Evolutionary conservation across 441 rosid species (phyloP), one percentile per base, ranked within the genome.

Genomic region (Populus hybrid): DNA sequence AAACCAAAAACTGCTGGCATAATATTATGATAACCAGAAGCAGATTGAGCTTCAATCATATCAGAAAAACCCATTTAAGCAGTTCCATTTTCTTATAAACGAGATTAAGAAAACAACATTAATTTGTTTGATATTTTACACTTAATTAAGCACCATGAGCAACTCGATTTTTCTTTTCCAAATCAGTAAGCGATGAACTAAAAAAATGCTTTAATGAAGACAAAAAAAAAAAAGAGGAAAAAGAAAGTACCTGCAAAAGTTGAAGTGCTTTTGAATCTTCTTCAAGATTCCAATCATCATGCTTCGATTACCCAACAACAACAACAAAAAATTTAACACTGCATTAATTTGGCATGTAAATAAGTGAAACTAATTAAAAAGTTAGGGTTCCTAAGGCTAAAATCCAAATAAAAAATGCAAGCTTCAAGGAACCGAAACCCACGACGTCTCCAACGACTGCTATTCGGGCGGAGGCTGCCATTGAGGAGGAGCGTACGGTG

Each of bases 371-470:
- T 12, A 46, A 46, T 46, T 46, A 4, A 18, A 26, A 50, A 64
- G 73, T 72, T 77, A 81, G 80, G 81, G 75, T 73, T 74, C 73
- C 59, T 1, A 64, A 77, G 57, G 12, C 12, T 57, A 68, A 28
- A 16, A 59, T 24, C 78, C 68, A 23, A n/a, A 59, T 23, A 79
- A 69, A 10, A 50, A 23, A 20, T 20, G 67, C 30, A 38, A 42
- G 9, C 18, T 9, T 9, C 24, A 40, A 67, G 4, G 28, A 24
- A 21, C 59, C 71, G 50, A 69, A 67, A 73, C 88, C 83, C 79
- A 95, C 99, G 16, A 90, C 80, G 83, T 93, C 97, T 69, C 97
- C 95, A 80, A 91, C 92, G 68, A 95, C 86, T 12, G 94, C 98
- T 42, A 93, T 89, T 65, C 97, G 88, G 54, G 88, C 84, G 14